phyloP scores from a whole-genome alignment of 805 yeast species.

The Zygotorulaspora chibaensis region DNA sequence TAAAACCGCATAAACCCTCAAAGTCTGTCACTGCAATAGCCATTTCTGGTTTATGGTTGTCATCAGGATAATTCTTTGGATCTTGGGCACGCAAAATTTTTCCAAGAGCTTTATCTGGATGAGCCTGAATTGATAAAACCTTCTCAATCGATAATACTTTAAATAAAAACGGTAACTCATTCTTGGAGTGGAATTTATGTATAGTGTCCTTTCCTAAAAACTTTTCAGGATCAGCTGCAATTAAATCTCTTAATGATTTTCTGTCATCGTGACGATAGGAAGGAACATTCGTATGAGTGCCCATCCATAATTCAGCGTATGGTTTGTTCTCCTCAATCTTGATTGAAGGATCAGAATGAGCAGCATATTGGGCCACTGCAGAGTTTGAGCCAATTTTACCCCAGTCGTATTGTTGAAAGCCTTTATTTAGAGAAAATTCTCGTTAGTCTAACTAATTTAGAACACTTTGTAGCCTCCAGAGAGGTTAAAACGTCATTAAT shows the following conservation, averaged over 20 bases:
- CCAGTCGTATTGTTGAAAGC: constrained; percentile 82
- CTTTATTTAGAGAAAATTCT: constrained; percentile 32
- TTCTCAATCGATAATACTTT: constrained; percentile 90
- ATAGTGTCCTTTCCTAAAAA: constrained; percentile 58
- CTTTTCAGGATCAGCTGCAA: constrained; percentile 53
- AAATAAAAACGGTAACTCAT: constrained; percentile 86
- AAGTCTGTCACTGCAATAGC: constrained; percentile 94
- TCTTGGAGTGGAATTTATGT: constrained; percentile 58
- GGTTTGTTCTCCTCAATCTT: constrained; percentile 70
- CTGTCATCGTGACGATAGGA: constrained; percentile 55
- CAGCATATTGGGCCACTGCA: constrained; percentile 86
- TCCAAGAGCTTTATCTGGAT: constrained; percentile 88
- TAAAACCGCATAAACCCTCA: constrained; percentile 97
- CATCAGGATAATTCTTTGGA: constrained; percentile 95
- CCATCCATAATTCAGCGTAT: constrained; percentile 99
- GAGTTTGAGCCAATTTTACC: constrained; percentile 80
- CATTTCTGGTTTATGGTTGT: constrained; percentile 99
- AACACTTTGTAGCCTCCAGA: not conserved
- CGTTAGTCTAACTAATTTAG: constrained; percentile 6
- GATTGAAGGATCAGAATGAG: constrained; percentile 58
- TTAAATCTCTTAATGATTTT: constrained; percentile 60
- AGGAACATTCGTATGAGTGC: constrained; percentile 92
- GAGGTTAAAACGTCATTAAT: not conserved
- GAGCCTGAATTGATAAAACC: constrained; percentile 94
- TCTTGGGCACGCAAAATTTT: constrained; percentile 70